Base-by-base conservation (phyloP, 257 asterid genomes). In the Solanum neorickii region DNA sequence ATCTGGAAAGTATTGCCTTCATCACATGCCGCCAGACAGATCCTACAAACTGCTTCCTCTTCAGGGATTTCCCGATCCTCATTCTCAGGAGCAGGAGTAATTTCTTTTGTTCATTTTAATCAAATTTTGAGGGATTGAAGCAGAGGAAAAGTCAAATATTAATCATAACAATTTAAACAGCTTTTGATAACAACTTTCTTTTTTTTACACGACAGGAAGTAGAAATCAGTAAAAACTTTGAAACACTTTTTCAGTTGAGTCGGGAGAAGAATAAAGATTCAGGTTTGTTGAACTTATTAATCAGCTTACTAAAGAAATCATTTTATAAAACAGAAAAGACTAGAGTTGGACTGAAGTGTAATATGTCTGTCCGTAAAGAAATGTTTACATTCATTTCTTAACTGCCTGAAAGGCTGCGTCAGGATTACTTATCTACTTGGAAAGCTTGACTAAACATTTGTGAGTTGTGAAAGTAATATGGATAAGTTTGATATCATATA, bases 41-140 rank as follows among this genome's bases (percentile, higher is more conserved):
- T 97, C 91, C 99, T 92, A 92, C 99, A 97, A 69, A 92, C 90
- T 69, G 98, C 98, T 93, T 96, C 99, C 91, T 97, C 99, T 94
- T 97, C 99, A 11, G 99, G 98, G 86, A 97, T 95, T 93, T 97
- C 99, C 88, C 94, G 92, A 87, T 97, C 99, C 90, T 91, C 96
- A 1, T 89, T 92, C 23, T 59, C 92, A n/a, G 94, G 90, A 62
- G 70, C 94, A 47, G 94, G 95, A 87, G 92, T 93, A 88, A 92
- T 91, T 90, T 94, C 88, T 92, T 94, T 98, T 95, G 78, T 85
- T 86, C 49, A 72, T 6, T 31, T 25, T 9, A 3, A 47, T 80
- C 85, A 80, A 80, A 46, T 47, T 80, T 80, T 80, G 68, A 80
- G 16, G 27, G 12, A 20, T 80, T 18, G 69, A 16, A 80, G 44